A percentile compares a stretch with the other conserved stretches of the same genome.
Evolutionary conservation across 1,284 basidiomycete genomes (phyloP).

Genomic region (Leccinum idahoense): DNA sequence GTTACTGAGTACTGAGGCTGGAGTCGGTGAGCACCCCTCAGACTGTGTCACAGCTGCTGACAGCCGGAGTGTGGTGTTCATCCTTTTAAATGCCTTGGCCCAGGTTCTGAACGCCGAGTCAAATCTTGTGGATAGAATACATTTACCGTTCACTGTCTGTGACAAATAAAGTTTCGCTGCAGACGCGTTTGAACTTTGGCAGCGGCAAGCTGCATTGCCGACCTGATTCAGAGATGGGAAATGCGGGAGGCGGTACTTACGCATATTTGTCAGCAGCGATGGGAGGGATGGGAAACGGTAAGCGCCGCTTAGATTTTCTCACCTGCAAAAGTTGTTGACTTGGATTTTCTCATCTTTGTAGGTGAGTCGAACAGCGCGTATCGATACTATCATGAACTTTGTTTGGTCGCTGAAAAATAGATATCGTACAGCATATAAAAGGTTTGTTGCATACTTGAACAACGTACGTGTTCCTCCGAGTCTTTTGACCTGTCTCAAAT

Average conservation of each 20-base stretch:
- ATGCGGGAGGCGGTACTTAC: background rate
- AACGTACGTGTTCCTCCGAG: background rate
- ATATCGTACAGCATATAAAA: background rate
- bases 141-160: no score
- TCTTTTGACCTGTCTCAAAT: background rate
- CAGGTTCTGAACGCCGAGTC: background rate
- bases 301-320: background rate
- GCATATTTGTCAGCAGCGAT: no score
- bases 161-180: no score
- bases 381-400: background rate
- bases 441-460: background rate
- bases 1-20: background rate
- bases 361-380: background rate
- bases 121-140: no score
- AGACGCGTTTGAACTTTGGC: no score
- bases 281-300: background rate
- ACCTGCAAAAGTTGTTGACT: background rate
- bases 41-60: no score
- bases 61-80: background rate
- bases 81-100: background rate
- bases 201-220: no score
- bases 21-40: background rate
- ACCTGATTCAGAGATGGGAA: background rate
- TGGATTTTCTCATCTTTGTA: no score
- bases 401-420: background rate